Percentiles rank a stretch among this genome's conserved stretches.
Evolutionary conservation across 495 filamentous ascomycete species (phyloP).

Genomic region (Trichoderma orchidacearum): DNA sequence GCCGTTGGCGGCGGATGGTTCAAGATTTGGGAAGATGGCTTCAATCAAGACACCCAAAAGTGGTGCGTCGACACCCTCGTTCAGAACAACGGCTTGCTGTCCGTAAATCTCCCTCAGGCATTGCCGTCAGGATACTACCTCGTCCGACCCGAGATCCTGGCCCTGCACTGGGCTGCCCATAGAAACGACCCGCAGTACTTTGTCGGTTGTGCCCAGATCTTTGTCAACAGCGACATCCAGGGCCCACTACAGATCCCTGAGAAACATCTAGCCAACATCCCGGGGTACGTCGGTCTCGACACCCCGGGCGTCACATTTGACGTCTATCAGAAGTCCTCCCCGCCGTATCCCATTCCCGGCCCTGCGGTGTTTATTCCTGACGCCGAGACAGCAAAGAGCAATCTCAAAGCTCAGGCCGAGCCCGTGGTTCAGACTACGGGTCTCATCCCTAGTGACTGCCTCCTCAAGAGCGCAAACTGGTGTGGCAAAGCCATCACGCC

Average conservation of each 20-base stretch:
- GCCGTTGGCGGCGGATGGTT: slow-evolving; percentile 60
- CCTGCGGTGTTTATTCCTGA: slow-evolving; percentile 33
- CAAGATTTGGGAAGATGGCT: slow-evolving; percentile 61
- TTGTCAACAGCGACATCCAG: slow-evolving; percentile 34
- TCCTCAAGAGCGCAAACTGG: slow-evolving; percentile 60
- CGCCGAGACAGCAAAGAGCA: neutral
- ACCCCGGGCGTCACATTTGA: slow-evolving; percentile 46
- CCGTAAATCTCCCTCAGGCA: slow-evolving; percentile 41
- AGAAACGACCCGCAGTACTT: slow-evolving; percentile 49
- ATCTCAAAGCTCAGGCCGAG: neutral
- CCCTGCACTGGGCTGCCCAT: slow-evolving; percentile 44
- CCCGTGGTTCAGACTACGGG: slow-evolving; percentile 21
- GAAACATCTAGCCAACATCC: slow-evolving; percentile 42
- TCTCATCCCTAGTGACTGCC: slow-evolving; percentile 34
- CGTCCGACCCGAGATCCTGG: slow-evolving; percentile 51
- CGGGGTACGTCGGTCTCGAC: slow-evolving; percentile 40
- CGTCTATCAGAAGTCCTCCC: slow-evolving; percentile 32
- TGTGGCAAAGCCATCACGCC: slow-evolving; percentile 42
- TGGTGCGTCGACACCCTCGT: slow-evolving; percentile 63
- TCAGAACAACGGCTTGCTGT: slow-evolving; percentile 46
- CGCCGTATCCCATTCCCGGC: slow-evolving; percentile 44
- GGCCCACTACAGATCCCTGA: slow-evolving; percentile 18
- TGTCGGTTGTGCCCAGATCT: slow-evolving; percentile 58
- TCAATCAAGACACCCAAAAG: slow-evolving; percentile 30
- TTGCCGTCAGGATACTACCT: slow-evolving; percentile 55